Percentiles rank a stretch among this genome's conserved stretches.
These are phyloP conservation scores for Periconia digitata DNA, from an alignment of 2,329 filamentous ascomycete genomes.

Conservation along the genomic window DNA sequence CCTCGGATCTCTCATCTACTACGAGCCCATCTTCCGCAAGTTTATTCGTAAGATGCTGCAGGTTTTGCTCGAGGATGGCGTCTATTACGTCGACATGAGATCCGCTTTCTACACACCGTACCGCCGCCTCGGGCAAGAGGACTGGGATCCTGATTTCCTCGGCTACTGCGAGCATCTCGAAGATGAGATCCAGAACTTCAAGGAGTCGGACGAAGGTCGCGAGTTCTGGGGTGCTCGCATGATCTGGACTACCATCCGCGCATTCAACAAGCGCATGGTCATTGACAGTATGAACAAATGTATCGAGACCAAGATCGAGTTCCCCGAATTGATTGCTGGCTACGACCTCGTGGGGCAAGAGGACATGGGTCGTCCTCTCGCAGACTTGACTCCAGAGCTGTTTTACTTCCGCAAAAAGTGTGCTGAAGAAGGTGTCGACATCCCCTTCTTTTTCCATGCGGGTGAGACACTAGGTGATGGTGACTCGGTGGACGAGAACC, in stretches of 20 bases:
- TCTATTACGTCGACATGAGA: slow-evolving; percentile 82
- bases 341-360: slow-evolving; percentile 92
- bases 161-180: slow-evolving; percentile 72
- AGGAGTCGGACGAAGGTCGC: slow-evolving; percentile 67
- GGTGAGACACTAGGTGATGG: slow-evolving; percentile 85
- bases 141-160: slow-evolving; percentile 66
- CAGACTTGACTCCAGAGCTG: slow-evolving; percentile 77
- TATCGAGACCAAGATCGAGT: slow-evolving; percentile 76
- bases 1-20: slow-evolving; percentile 74
- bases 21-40: slow-evolving; percentile 83
- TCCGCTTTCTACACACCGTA: slow-evolving; percentile 74
- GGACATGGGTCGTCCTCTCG: slow-evolving; percentile 73
- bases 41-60: slow-evolving; percentile 73
- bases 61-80: slow-evolving; percentile 75
- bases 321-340: slow-evolving; percentile 78
- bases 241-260: slow-evolving; percentile 80
- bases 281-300: slow-evolving; percentile 76
- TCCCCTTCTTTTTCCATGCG: slow-evolving; percentile 96
- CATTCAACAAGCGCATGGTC: slow-evolving; percentile 64
- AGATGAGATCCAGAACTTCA: slow-evolving; percentile 78
- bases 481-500: slow-evolving; percentile 74
- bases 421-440: slow-evolving; percentile 71
- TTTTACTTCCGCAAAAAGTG: slow-evolving; percentile 95
- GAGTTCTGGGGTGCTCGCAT: slow-evolving; percentile 82
- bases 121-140: slow-evolving; percentile 64